Conservation (phyloP, 176 grass and related monocot species). For the Avena insularis region DNA sequence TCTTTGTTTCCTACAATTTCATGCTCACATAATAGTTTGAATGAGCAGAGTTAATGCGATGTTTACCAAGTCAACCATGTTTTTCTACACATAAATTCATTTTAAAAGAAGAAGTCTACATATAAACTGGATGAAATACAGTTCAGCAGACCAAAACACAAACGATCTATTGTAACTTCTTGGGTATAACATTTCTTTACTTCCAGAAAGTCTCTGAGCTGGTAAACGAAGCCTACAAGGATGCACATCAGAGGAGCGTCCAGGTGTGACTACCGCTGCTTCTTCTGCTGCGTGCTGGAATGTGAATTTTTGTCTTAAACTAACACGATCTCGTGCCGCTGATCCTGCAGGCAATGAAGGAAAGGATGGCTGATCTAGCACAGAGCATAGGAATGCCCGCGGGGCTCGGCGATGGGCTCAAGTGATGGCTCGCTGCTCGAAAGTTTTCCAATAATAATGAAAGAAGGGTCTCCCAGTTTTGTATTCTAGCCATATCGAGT, state of each 20-base stretch:
- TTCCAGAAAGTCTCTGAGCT: slow-evolving; percentile 83
- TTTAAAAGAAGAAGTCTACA: background rate
- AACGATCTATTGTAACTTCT: slow-evolving; percentile 10
- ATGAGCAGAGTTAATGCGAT: background rate
- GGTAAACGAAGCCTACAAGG: slow-evolving; percentile 95
- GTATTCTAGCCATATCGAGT: slow-evolving; percentile 53
- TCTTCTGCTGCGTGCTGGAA: background rate
- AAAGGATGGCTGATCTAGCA: slow-evolving; percentile 94
- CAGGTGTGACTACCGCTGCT: slow-evolving; percentile 49
- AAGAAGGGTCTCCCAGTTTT: slow-evolving; percentile 55
- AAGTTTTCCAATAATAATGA: slow-evolving; percentile 44
- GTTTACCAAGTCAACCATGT: background rate
- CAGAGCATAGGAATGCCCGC: slow-evolving; percentile 95
- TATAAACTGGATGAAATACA: background rate
- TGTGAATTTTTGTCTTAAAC: background rate
- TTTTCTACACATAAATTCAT: background rate
- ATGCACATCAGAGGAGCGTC: slow-evolving; percentile 90
- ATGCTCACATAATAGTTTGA: slow-evolving; percentile 18
- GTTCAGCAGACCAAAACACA: slow-evolving; percentile 5
- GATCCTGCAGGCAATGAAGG: slow-evolving; percentile 89
- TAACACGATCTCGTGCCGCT: background rate
- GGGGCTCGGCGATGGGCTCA: slow-evolving; percentile 65
- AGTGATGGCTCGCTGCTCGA: slow-evolving; percentile 43
- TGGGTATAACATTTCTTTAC: slow-evolving; percentile 1
- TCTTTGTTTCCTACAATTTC: slow-evolving; percentile 14